Evolutionary conservation across 1,284 basidiomycete genomes (phyloP), one percentile per base, ranked within the genome.

Genomic region (Flammula alnicola): DNA sequence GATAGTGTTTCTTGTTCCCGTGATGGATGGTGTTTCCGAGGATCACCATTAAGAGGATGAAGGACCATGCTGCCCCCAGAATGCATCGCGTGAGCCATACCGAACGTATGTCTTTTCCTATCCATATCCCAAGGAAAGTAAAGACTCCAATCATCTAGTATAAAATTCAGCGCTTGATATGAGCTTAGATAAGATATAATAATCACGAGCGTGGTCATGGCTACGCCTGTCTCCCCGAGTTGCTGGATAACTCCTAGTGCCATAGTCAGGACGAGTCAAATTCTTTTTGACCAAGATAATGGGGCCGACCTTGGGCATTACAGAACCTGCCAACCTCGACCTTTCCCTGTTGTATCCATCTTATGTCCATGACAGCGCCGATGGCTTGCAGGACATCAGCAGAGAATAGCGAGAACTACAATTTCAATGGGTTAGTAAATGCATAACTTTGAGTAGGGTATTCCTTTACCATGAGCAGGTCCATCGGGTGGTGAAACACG

Each of bases 161-260:
- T 26, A 22, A 9, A 49, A 36, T 16, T 35, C 17, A 27, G 37
- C 33, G 38, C 33, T 20, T 25, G 26, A 52, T 11, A 11, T 31
- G 26, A 37, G 39, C 41, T 22, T 16, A 30, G 16, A 40, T 25
- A 43, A 54, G 31, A 31, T 25, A 17, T 25, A 10, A 30, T 37
- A 47, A 58, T 53, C 53, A 74, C 74, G 8, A 74, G 60, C 22
- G 72, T 76, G 10, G 67, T 68, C 51, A 76, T 66, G 0, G 72
- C 73, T 1, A 70, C 71, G 12, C 63, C 64, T 23, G 73, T 68
- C 47, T 76, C 73, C 2, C 74, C 72, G 1, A 74, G 49, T 44
- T 72, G 66, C 52, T 73, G 67, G 8, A 75, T 59, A 16, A 69
- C 58, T 8, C 72, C 72, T 70, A 36, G 4, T 19, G 10, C 20